phyloP scores from a whole-genome alignment of 2,329 filamentous ascomycete species.

The Cercospora sp. region DNA sequence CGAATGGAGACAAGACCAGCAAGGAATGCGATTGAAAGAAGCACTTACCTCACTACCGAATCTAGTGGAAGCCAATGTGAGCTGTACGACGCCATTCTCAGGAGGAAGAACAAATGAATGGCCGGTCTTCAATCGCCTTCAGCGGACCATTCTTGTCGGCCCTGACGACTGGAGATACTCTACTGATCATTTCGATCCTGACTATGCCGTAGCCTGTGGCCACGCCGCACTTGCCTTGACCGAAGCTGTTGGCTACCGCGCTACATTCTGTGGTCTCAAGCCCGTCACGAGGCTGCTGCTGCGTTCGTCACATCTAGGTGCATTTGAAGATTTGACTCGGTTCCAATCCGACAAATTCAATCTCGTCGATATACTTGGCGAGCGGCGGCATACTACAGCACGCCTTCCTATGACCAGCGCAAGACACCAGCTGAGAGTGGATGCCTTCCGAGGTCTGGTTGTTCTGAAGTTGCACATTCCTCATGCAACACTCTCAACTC shows the following conservation, averaged over 20 bases:
- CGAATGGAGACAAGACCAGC: constrained; percentile 21
- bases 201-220: constrained; percentile 14
- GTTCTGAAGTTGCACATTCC: constrained; percentile 20
- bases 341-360: background rate
- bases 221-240: constrained; percentile 24
- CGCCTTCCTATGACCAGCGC: background rate
- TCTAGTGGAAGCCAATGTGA: constrained; percentile 21
- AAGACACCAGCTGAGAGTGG: constrained; percentile 12
- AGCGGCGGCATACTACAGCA: background rate
- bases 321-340: constrained; percentile 7
- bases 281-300: constrained; percentile 19
- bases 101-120: constrained; percentile 15
- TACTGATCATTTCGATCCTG: constrained; percentile 1
- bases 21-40: constrained; percentile 22
- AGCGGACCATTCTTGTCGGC: background rate
- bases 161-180: constrained; percentile 26
- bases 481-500: constrained; percentile 16
- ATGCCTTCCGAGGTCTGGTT: constrained; percentile 19
- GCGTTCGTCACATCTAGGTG: constrained; percentile 20
- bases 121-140: constrained; percentile 26
- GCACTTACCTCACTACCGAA: constrained; percentile 28
- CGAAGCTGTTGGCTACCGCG: constrained; percentile 24
- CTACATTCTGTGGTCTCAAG: constrained; percentile 20
- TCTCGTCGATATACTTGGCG: background rate
- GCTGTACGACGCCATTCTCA: constrained; percentile 19